Evolutionary conservation across 352 stramenopile genomes (phyloP).

Genomic region (Phytophthora crassamura): DNA sequence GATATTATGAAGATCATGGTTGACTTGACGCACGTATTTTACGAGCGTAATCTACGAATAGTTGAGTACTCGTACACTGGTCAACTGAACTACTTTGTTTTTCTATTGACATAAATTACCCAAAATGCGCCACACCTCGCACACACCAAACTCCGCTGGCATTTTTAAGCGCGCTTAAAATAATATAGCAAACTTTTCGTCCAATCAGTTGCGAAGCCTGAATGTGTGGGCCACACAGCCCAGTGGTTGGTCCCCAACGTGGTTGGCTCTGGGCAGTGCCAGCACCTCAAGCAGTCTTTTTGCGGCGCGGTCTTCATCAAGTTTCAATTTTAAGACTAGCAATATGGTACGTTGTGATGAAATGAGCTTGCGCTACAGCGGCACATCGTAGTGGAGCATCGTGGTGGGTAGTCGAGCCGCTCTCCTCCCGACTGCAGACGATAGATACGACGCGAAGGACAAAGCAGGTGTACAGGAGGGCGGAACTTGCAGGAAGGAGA

Average conservation of each 20-base stretch:
- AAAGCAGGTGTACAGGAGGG: conserved; percentile 25
- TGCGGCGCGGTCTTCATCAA: conserved; percentile 84
- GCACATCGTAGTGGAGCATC: neutral
- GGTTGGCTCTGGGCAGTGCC: conserved; percentile 11
- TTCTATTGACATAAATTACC: too few species aligned
- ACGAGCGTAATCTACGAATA: too few species aligned
- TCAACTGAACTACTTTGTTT: too few species aligned
- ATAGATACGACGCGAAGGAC: neutral
- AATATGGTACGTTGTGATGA: conserved; percentile 78
- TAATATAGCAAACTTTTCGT: too few species aligned
- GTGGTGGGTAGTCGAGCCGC: conserved; percentile 12
- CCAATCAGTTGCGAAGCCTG: too few species aligned
- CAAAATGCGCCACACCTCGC: conserved; percentile 6
- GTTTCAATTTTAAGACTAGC: conserved; percentile 88
- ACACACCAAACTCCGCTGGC: conserved; percentile 5
- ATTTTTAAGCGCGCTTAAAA: conserved; percentile 37
- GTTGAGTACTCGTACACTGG: too few species aligned
- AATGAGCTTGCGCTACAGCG: neutral
- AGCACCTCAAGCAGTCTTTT: conserved; percentile 60
- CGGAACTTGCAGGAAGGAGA: neutral
- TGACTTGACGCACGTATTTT: too few species aligned
- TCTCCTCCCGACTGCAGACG: neutral
- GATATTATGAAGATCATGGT: too few species aligned
- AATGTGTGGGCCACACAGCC: too few species aligned
- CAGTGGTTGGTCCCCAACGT: conserved; percentile 45